phyloP scores from a whole-genome alignment of 1,139 yeast genomes.

The Kodamaea ohmeri region DNA sequence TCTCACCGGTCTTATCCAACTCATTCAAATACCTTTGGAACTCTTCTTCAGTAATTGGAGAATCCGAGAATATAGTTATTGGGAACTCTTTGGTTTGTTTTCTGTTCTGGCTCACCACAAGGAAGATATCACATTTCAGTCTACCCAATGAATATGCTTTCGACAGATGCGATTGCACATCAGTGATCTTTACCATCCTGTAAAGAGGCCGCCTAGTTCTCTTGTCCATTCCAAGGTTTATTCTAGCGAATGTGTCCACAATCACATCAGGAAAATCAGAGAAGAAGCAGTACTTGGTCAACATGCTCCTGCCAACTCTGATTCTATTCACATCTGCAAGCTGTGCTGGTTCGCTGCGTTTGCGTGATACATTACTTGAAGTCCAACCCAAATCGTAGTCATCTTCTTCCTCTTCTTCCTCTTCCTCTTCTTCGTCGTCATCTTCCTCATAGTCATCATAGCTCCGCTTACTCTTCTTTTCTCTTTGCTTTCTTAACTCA shows the following conservation, averaged over 20 bases:
- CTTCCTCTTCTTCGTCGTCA: slow-evolving; percentile 40
- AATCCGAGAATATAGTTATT: slow-evolving; percentile 77
- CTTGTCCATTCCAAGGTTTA: slow-evolving; percentile 72
- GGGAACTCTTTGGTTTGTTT: slow-evolving; percentile 71
- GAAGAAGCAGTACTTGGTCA: slow-evolving; percentile 75
- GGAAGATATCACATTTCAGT: slow-evolving; percentile 57
- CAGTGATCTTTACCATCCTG: slow-evolving; percentile 79
- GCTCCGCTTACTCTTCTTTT: slow-evolving; percentile 49
- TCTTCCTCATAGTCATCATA: slow-evolving; percentile 26
- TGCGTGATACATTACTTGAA: slow-evolving; percentile 18
- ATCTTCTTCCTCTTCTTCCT: slow-evolving; percentile 36
- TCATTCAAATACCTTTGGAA: slow-evolving; percentile 66
- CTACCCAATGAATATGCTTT: slow-evolving; percentile 57
- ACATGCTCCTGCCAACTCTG: slow-evolving; percentile 72
- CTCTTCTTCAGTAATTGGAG: slow-evolving; percentile 64
- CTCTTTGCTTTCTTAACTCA: slow-evolving; percentile 84
- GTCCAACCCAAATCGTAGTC: slow-evolving; percentile 27
- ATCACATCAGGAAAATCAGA: slow-evolving; percentile 73
- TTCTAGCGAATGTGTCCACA: slow-evolving; percentile 74
- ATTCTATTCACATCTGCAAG: slow-evolving; percentile 65
- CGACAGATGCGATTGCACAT: slow-evolving; percentile 51
- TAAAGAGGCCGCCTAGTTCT: slow-evolving; percentile 66
- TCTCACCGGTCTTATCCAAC: slow-evolving; percentile 56
- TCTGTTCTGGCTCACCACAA: slow-evolving; percentile 63
- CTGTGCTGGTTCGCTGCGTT: slow-evolving; percentile 36